Base-by-base conservation (phyloP, 495 filamentous ascomycete genomes). In the Hypoxylon lienhwacheense region DNA sequence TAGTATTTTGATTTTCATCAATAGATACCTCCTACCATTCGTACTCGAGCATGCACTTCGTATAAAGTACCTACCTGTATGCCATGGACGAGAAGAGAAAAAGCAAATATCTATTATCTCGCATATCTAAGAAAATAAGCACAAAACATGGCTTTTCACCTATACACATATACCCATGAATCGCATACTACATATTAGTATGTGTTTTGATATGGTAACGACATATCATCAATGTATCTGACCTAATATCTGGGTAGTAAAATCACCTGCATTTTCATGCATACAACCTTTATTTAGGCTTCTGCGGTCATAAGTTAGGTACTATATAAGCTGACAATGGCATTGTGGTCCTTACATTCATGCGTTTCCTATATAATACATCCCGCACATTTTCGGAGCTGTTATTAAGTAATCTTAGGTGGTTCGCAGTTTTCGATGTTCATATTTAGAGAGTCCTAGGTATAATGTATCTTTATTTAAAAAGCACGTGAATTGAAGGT, bases 201-300 rank as follows among this genome's bases (percentile, higher is more conserved):
- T 12, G 35, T 1, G 21, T 37, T 7, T 5, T 20, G 4, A 16
- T 36, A 6, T 36, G 10, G 15, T 36, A n/a, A n/a, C n/a, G n/a
- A n/a, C n/a, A n/a, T 29, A 5, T 50, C n/a, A 40, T 24, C 14
- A 39, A 24, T 36, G n/a, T 16, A 42, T 20, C 25, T 37, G 24
- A 42, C 21, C 11, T 2, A 44, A 56, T 2, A n/a, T n/a, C n/a
- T n/a, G n/a, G n/a, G n/a, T n/a, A 47, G 43, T n/a, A 56, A 20
- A 8, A 37, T 58, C 7, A 52, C 47, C 52, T 31, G 47, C 34
- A 51, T 42, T 12, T 16, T 3, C 16, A 40, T 46, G 54, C 47
- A 34, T 12, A 55, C 16, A 19, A 22, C 20, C 34, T 47, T 15
- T 52, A 28, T 41, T 32, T 47, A 10, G 29, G 26, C 35, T 35